Evolutionary conservation across 2,329 filamentous ascomycete species (phyloP), one percentile per base, ranked within the genome.

Genomic region (Xylaria sp.): DNA sequence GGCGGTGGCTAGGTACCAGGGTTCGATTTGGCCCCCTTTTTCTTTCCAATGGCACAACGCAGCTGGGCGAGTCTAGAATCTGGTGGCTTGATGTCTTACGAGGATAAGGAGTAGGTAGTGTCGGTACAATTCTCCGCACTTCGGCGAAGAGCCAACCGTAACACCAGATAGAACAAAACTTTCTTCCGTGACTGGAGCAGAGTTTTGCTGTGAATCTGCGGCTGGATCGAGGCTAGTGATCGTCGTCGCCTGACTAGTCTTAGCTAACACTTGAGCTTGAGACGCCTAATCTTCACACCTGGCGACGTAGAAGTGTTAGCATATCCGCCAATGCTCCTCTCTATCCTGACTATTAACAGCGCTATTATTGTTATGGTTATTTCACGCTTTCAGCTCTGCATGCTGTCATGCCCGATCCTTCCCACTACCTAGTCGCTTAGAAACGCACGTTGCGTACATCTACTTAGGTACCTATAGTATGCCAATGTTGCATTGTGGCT

Each of bases 1-100:
- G 20, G 67, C 60, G 63, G 67, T 63, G 31, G 63, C 63, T 63
- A 66, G 66, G 58, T 63, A 58, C 51, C 15, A 54, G 66, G 66
- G 63, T 63, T 28, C 39, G 58, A 23, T 57, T 54, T 28, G 23
- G 39, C 34, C 67, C 67, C 63, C 34, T 23, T 59, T 59, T 67
- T 66, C 58, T 58, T 51, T 31, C 34, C 13, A 9, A 37, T 55
- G 52, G 18, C 31, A 31, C 37, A 57, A 6, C 37, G 57, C 12
- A 28, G 37, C 54, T 31, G 58, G 18, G 15, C 6, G 20, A 63
- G 46, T 59, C 59, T 67, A 67, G 65, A 64, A 67, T 63, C 44
- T 41, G n/a, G 23, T 62, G 58, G 65, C 34, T 52, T 57, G 58
- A 62, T 63, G 60, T 51, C 59, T 63, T 41, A 58, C 37, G 37